Evolutionary conservation across 192 early-diverging fungal genomes (phyloP), one percentile per base, ranked within the genome.

Genomic region (Entophlyctis luteolus): DNA sequence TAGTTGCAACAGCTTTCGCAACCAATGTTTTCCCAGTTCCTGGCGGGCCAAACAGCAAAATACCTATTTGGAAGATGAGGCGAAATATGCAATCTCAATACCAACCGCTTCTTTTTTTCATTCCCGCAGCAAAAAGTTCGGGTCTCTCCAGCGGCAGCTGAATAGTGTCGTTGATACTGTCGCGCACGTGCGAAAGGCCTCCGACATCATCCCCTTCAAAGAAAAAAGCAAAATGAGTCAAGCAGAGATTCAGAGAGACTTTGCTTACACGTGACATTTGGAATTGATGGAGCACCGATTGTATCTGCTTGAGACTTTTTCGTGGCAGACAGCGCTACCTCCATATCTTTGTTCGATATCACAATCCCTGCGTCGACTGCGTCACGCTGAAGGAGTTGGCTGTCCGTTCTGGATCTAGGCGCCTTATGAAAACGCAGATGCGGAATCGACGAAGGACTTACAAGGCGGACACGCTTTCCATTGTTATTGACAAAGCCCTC

Each of bases 1-100:
- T 94, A 18, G 97, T 98, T 0, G 98, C 98, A 59, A 98, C 92
- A 1, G 98, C 98, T 77, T 99, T 99, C 33, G 98, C 98, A 22
- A 99, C 84, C 38, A 99, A 75, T 3, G 98, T 99, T 70, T 99
- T 99, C 46, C 98, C 98, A 0, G 96, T 98, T 16, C 96, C 96
- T 0, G 96, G 96, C 62, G 96, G 96, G 0, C 96, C 96, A 74
- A 97, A 98, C 31, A 98, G 81, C 33, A 98, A 75, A 35, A 96
- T 87, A 32, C 79, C 74, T 73, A 35, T 4, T 23, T 16, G 23
- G 18, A 25, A 32, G 23, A 22, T 34, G 4, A 55, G 16, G 12
- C 37, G 46, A 39, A 8, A 8, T 4, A 62, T 27, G 10, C 35
- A 12, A 4, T 27, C 16, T n/a, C 39, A 62, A 67, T 6, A 4